Percentiles rank a stretch among this genome's conserved stretches.
Evolutionary conservation across 768 basidiomycete genomes (phyloP).

Genomic region (Nidularia pulvinata): DNA sequence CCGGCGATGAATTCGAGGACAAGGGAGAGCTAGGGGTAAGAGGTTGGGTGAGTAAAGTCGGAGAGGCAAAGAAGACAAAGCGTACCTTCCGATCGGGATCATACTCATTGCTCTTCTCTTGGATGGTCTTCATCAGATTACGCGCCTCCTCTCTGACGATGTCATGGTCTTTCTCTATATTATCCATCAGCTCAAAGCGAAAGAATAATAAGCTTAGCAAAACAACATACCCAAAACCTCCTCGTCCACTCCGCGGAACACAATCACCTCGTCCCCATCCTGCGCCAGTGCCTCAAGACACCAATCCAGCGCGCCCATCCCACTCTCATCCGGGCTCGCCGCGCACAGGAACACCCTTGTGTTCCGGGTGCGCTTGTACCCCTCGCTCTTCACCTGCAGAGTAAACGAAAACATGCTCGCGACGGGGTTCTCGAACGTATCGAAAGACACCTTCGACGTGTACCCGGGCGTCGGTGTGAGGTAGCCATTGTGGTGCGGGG

Average conservation of each 20-base stretch:
- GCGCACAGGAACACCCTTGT: constrained; percentile 93
- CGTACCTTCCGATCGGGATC: constrained; percentile 77
- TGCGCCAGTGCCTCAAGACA: constrained; percentile 81
- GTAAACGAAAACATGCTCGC: constrained; percentile 90
- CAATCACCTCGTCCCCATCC: constrained; percentile 91
- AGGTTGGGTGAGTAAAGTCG: neutral
- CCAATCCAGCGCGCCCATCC: constrained; percentile 90
- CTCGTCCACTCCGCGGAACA: constrained; percentile 88
- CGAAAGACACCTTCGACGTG: constrained; percentile 80
- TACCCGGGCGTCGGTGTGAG: constrained; percentile 27
- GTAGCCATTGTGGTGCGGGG: neutral
- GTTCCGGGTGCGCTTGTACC: constrained; percentile 70
- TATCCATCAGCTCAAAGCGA: neutral
- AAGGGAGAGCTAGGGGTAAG: constrained; percentile 68
- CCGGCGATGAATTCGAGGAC: constrained; percentile 96
- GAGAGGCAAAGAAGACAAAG: constrained; percentile 1
- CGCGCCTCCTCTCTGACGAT: constrained; percentile 84
- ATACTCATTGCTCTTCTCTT: constrained; percentile 76
- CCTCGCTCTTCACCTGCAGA: constrained; percentile 80
- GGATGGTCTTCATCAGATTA: constrained; percentile 76
- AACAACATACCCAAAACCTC: constrained; percentile 70
- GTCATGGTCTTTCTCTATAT: constrained; percentile 72
- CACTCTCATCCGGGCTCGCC: constrained; percentile 86
- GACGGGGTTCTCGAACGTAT: constrained; percentile 82
- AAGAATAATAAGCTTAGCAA: neutral